Percentiles rank a stretch among this genome's conserved stretches.
phyloP scores from a whole-genome alignment of 139 green algal species.

The Microglena sp. region DNA sequence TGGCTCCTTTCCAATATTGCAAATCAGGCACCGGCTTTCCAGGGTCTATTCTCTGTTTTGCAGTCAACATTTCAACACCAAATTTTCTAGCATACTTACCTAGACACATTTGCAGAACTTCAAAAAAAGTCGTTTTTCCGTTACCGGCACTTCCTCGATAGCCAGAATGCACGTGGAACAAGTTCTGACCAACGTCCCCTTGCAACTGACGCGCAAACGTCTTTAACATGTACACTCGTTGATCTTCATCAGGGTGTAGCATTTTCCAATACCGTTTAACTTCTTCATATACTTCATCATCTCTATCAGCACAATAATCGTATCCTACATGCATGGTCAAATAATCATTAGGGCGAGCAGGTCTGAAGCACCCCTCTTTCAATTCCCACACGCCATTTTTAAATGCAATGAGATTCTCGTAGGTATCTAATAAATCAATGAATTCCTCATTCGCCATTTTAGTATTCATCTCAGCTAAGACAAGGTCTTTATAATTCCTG shows the following conservation, averaged over 20 bases:
- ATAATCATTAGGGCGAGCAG: neutral
- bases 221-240: neutral
- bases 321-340: neutral
- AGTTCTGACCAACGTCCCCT: neutral
- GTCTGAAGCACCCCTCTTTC: neutral
- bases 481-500: neutral
- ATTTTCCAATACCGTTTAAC: neutral
- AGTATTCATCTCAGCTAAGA: neutral
- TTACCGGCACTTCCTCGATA: neutral
- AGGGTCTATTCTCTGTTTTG: neutral
- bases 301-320: neutral
- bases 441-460: neutral
- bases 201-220: neutral
- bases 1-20: neutral
- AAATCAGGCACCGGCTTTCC: conserved; percentile 3
- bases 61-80: neutral
- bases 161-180: conserved; percentile 7
- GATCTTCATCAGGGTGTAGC: conserved; percentile 3
- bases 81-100: conserved; percentile 4
- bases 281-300: neutral
- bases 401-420: neutral
- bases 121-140: conserved; percentile 8
- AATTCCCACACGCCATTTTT: conserved; percentile 6
- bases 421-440: neutral
- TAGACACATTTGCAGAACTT: neutral